Base-by-base conservation (phyloP, 2,329 filamentous ascomycete species). In the Penicillium verrucosum region DNA sequence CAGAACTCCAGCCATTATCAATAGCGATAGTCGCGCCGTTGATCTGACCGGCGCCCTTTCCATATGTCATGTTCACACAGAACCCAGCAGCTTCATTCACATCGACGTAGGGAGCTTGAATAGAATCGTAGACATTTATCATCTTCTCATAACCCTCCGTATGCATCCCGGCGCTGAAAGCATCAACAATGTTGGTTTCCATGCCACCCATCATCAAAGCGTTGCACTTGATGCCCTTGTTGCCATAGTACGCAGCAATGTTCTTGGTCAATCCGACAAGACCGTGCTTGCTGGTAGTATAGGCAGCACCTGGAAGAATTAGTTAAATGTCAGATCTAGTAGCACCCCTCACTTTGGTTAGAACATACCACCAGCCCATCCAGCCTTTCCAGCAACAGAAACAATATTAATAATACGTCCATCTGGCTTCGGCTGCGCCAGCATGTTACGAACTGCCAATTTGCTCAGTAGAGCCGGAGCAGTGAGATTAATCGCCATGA, bases 401-500 rank as follows among this genome's bases (percentile, higher is more conserved):
- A 75, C 77, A 50, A 84, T 79, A 67, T 83, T 84, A 66, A 84
- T 71, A 55, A 85, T 82, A 16, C 74, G 68, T 3, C 81, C 81
- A 52, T 77, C 76, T 21, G 60, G 65, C 30, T 52, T 51, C n/a
- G 45, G 36, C 57, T 63, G 55, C 67, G 67, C 61, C 52, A 81
- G 65, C 61, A 83, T 78, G 54, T 77, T 73, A 30, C 73, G 76
- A 8, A 85, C 75, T 8, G 80, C 81, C 4, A 77, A 67, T 65
- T 82, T 82, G 54, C 76, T 80, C 47, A 82, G 71, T 43, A 85
- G 65, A 53, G 80, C 82, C 0, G 81, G 76, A 0, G 81, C 83
- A 6, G 81, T 85, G 36, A 85, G 69, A 62, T 86, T 86, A 58
- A 85, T 72, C 12, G 74, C 76, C 36, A 87, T 75, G 6, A 85